Percentiles rank a stretch among this genome's conserved stretches.
Conservation (phyloP, 2,329 filamentous ascomycete genomes). For the Talaromyces sp. region DNA sequence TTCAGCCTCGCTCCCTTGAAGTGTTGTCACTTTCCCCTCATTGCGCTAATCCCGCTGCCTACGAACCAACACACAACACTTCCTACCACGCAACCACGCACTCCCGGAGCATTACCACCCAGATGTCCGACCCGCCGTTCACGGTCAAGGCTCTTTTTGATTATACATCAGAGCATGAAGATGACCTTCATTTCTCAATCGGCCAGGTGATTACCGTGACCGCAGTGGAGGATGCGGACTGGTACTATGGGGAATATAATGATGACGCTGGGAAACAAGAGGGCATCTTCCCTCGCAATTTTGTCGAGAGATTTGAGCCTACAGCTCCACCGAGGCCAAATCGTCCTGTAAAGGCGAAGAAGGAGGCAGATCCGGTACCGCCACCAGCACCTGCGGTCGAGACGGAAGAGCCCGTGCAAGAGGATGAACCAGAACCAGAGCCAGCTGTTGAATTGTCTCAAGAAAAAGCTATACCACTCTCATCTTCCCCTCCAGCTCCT, state of each 20-base stretch:
- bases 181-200: slow-evolving; percentile 81
- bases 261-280: slow-evolving; percentile 75
- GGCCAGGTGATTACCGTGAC: slow-evolving; percentile 93
- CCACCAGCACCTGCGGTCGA: slow-evolving; percentile 31
- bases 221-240: slow-evolving; percentile 87
- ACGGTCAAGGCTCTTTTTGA: slow-evolving; percentile 96
- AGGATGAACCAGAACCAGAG: slow-evolving; percentile 23
- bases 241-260: slow-evolving; percentile 85
- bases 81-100: neutral
- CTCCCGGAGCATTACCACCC: slow-evolving; percentile 33
- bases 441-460: slow-evolving; percentile 23
- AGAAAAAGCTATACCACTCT: slow-evolving; percentile 21
- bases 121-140: slow-evolving; percentile 71
- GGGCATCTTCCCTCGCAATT: slow-evolving; percentile 93
- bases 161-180: slow-evolving; percentile 87
- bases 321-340: slow-evolving; percentile 81
- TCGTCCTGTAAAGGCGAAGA: slow-evolving; percentile 66
- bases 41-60: slow-evolving; percentile 18
- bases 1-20: neutral
- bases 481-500: slow-evolving; percentile 24
- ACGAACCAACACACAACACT: slow-evolving; percentile 1
- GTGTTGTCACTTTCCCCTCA: slow-evolving; percentile 17
- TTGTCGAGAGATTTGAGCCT: slow-evolving; percentile 94
- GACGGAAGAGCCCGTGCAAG: slow-evolving; percentile 36
- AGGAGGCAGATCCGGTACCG: slow-evolving; percentile 49